Percentiles rank a stretch among this genome's conserved stretches.
Conservation (phyloP, 2,329 filamentous ascomycete species). For the Beauveria caledonica region DNA sequence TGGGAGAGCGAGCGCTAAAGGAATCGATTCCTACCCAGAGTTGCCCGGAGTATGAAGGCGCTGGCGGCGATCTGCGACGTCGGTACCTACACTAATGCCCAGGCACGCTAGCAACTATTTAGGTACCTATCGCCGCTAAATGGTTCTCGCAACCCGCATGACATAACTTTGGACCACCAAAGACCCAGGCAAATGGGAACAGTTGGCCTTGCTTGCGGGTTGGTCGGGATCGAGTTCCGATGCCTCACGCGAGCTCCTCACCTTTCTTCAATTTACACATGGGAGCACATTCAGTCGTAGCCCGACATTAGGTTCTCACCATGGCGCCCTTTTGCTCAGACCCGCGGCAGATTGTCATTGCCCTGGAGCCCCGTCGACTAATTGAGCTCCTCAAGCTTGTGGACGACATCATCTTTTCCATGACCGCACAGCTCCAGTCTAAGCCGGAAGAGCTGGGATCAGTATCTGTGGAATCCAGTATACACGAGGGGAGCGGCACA, state of each 20-base stretch:
- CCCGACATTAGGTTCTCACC: not conserved
- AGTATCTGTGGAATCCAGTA: constrained; percentile 16
- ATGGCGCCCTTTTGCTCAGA: constrained; percentile 50
- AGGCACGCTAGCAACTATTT: too few species aligned
- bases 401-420: constrained; percentile 43
- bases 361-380: constrained; percentile 44
- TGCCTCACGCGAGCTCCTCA: not conserved
- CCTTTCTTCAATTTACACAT: not conserved
- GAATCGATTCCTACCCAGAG: too few species aligned
- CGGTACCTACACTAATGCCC: too few species aligned
- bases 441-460: constrained; percentile 24
- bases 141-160: not conserved
- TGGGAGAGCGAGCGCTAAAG: too few species aligned
- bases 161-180: not conserved
- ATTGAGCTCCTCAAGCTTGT: constrained; percentile 43
- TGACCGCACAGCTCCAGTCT: constrained; percentile 43
- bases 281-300: not conserved
- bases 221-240: not conserved
- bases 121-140: not conserved
- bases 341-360: constrained; percentile 46
- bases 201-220: not conserved
- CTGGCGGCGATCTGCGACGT: not conserved
- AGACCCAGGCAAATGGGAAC: not conserved
- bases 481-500: not conserved
- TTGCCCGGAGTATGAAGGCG: not conserved